Base-by-base conservation (phyloP, 345 rosid species). In the Eucalyptus paniculata region DNA sequence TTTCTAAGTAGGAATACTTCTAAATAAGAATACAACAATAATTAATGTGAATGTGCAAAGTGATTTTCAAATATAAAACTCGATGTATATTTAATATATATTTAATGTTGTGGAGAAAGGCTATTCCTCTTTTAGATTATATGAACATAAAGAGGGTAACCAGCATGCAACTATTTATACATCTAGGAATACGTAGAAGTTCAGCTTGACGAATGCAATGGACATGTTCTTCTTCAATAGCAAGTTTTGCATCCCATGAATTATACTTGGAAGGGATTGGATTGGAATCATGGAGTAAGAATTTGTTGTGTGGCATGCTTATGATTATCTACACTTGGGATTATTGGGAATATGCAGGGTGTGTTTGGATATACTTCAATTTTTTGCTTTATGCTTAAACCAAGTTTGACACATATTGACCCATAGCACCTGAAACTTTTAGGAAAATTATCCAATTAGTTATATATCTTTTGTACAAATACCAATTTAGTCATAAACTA, bases 141-240 rank as follows among this genome's bases (percentile, higher is more conserved):
- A 34, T 18, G 44, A 69, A 16, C 80, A 8, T 67, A 67, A 16
- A 16, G 3, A 67, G 40, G 34, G 80, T 32, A 67, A 67, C 19
- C 11, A 0, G 81, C 0, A 34, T 32, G 42, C 2, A 37, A 67
- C 12, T 32, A 17, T 32, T 5, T 6, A 67, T 67, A 17, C 0
- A 67, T 17, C 42, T 67, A 67, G 80, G 12, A 6, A 30, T 28
- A 60, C 0, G 67, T 58, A 26, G n/a, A 58, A 58, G 65, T 60
- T 65, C 11, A 65, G 21, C 40, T 0, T 14, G 19, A 30, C 34
- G 5, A 30, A 28, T 62, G 72, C 72, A 65, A 65, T 4, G 37
- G 40, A 65, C 40, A n/a, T 65, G 77, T n/a, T 65, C 40, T 65
- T 65, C 77, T n/a, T 32, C 77, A 15, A 7, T n/a, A 65, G 77